phyloP scores from a whole-genome alignment of 2,329 filamentous ascomycete species.

The Exophiala xenobiotica region DNA sequence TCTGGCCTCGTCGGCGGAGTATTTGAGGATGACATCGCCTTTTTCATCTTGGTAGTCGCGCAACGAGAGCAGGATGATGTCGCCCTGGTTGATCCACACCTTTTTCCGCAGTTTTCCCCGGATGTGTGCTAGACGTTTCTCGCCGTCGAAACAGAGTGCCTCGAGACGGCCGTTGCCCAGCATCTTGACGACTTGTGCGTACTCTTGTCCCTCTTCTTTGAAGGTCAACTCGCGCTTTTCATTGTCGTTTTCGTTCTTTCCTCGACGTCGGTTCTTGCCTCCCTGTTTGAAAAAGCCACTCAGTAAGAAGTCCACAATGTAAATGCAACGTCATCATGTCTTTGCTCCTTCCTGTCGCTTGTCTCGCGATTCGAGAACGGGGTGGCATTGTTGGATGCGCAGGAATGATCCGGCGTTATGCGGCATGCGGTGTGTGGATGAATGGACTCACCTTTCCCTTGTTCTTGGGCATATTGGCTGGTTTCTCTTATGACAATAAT shows the following conservation, averaged over 20 bases:
- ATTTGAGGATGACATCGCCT: constrained; percentile 91
- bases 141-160: constrained; percentile 92
- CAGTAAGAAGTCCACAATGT: no score
- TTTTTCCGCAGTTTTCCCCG: constrained; percentile 99
- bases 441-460: constrained; percentile 83
- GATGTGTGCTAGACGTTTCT: constrained; percentile 78
- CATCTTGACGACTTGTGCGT: constrained; percentile 91
- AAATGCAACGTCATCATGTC: background rate
- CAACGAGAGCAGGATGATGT: constrained; percentile 85
- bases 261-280: constrained; percentile 96
- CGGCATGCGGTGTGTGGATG: constrained; percentile 32
- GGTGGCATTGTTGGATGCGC: constrained; percentile 30
- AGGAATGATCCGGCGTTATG: no score
- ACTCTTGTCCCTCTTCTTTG: constrained; percentile 96
- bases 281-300: constrained; percentile 58
- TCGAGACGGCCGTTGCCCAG: constrained; percentile 91
- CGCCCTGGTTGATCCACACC: constrained; percentile 99
- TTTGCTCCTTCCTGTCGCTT: no score
- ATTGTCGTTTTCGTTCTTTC: constrained; percentile 99
- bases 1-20: constrained; percentile 92
- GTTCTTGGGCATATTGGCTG: constrained; percentile 86
- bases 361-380: no score
- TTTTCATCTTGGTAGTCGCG: constrained; percentile 94
- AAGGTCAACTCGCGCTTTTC: constrained; percentile 98
- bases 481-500: background rate